A percentile compares a stretch with the other conserved stretches of the same genome.
Conservation (phyloP, 2,329 filamentous ascomycete species). For the Xylaria sp. region DNA sequence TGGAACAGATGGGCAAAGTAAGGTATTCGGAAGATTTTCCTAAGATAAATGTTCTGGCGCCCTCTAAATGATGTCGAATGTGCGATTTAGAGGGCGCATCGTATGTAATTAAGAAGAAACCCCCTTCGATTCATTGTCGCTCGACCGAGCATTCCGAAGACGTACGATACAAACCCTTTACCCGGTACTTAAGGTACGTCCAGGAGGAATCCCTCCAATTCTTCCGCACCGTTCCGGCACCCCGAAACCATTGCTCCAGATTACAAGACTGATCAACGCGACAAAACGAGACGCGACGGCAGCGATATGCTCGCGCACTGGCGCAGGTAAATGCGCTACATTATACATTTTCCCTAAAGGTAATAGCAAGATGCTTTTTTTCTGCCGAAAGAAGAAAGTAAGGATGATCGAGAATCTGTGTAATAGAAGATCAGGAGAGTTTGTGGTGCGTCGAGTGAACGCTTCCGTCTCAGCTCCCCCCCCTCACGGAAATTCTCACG, state of each 20-base stretch:
- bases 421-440: too few species aligned
- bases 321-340: background rate
- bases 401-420: background rate
- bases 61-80: background rate
- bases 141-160: slow-evolving; percentile 30
- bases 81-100: background rate
- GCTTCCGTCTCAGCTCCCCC: background rate
- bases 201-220: slow-evolving; percentile 9
- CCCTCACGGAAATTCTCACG: background rate
- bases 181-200: background rate
- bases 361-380: background rate
- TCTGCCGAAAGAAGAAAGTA: background rate
- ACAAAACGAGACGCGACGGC: background rate
- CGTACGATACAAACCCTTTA: slow-evolving; percentile 7
- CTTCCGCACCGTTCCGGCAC: slow-evolving; percentile 34
- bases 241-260: slow-evolving; percentile 25
- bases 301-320: background rate
- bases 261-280: slow-evolving; percentile 25
- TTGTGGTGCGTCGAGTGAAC: slow-evolving; percentile 1
- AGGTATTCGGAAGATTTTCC: background rate
- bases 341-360: background rate
- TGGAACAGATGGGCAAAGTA: background rate
- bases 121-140: background rate
- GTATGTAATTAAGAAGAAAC: background rate
- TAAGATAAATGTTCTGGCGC: background rate